Base-by-base conservation (phyloP, 441 rosid species). In the Mallotus repandus region DNA sequence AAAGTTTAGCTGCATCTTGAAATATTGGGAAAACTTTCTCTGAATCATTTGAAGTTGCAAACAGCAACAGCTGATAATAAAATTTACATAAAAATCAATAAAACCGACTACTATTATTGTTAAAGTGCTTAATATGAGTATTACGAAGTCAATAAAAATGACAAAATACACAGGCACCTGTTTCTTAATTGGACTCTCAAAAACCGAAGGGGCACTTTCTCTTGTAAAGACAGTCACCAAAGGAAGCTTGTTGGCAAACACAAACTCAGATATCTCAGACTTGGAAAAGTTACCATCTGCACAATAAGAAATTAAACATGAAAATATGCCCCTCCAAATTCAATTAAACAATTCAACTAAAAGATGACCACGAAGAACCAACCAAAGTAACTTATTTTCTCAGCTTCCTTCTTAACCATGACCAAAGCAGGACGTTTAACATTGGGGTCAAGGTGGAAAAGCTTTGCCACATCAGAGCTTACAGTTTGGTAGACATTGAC, bases 401-500 rank as follows among this genome's bases (percentile, higher is more conserved):
- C 91, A 32, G 85, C 91, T 85, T 87, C 98, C 66, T 74, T 87
- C 86, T 96, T 93, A 76, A 93, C 68, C 84, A 96, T 32, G 74
- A 91, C 90, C 75, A 96, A 15, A 76, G 96, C 83, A 66, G 99
- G 99, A 61, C 98, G 84, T 82, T 87, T 91, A 69, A 80, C 84
- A 79, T 90, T 75, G n/a, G 93, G 80, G 66, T 90, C 94, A 1
- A 96, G 75, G 69, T 90, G 97, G 83, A 96, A 96, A 84, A 91
- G 80, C 89, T 93, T 87, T 16, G 98, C 99, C 59, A 96, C 92
- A 72, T 88, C 92, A 54, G 97, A 84, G 79, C 82, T 90, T 52
- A 83, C 93, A 45, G 98, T 96, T 78, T 91, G 98, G 79, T 93
- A 96, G 82, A 96, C 89, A 82, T 79, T 87, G 78, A 91, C 94